Conservation (phyloP, 768 basidiomycete species). For the Naganishia vaughanmartiniae region DNA sequence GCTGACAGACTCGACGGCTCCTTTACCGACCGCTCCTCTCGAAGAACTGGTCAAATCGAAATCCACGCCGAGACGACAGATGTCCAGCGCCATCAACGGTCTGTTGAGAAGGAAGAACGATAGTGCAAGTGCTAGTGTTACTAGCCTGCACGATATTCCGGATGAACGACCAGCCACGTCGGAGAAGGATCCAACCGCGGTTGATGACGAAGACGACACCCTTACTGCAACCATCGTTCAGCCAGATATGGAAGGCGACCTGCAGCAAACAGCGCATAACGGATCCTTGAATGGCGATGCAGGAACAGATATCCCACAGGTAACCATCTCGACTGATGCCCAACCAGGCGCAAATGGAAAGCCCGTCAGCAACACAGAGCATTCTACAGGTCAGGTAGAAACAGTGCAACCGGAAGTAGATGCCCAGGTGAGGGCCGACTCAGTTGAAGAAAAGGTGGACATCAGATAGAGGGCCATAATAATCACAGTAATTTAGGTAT, state of each 20-base stretch:
- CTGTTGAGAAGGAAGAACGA: slow-evolving; percentile 36
- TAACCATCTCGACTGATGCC: not conserved
- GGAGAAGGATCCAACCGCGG: slow-evolving; percentile 18
- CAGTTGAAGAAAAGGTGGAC: not conserved
- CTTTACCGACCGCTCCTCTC: slow-evolving; percentile 70
- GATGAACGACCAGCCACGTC: slow-evolving; percentile 7
- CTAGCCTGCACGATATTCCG: slow-evolving; percentile 18
- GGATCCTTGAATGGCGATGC: not conserved
- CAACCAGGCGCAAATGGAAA: not conserved
- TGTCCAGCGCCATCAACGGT: slow-evolving; percentile 42
- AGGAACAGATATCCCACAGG: not conserved
- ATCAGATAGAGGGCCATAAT: not conserved
- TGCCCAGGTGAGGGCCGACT: not conserved
- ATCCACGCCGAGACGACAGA: slow-evolving; percentile 53
- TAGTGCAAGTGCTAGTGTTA: not conserved
- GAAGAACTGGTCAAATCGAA: slow-evolving; percentile 84
- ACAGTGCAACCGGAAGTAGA: not conserved
- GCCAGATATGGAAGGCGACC: not conserved
- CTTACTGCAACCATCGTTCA: not conserved
- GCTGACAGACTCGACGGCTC: slow-evolving; percentile 65
- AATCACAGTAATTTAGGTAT: not conserved
- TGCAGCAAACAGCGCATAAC: not conserved
- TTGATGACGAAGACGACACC: slow-evolving; percentile 28
- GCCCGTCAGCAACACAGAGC: not conserved
- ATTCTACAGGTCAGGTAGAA: not conserved